Conservation (phyloP, 257 asterid species). For the Cruciata laevipes region DNA sequence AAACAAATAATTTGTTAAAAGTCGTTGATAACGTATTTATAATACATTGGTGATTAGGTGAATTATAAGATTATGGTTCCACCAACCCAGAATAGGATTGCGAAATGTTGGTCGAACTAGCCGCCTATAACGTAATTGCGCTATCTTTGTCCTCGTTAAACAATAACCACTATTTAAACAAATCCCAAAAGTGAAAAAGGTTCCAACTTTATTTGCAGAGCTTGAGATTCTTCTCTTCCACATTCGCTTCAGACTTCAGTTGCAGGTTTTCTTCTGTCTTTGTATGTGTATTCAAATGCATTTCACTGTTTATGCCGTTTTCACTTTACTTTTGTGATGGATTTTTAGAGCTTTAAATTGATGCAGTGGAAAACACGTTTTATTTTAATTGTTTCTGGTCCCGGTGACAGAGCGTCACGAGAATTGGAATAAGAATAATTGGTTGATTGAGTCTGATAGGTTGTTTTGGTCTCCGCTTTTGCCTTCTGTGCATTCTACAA, state of each 20-base stretch:
- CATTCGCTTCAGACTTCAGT: neutral
- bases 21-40: too few species aligned
- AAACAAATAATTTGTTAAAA: too few species aligned
- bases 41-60: neutral
- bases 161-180: neutral
- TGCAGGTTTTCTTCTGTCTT: constrained; percentile 13
- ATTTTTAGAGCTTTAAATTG: neutral
- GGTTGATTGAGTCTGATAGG: neutral
- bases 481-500: neutral
- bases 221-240: neutral
- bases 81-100: neutral
- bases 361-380: neutral
- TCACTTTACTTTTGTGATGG: neutral
- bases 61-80: neutral
- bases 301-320: neutral
- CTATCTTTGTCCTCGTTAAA: neutral
- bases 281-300: neutral
- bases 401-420: neutral
- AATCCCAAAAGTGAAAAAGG: too few species aligned
- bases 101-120: neutral
- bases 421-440: neutral
- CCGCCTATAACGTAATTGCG: neutral
- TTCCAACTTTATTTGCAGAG: neutral
- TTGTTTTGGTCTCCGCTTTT: neutral
- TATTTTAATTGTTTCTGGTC: neutral